Conservation (phyloP, 805 yeast genomes). For the Yarrowia sp. region DNA sequence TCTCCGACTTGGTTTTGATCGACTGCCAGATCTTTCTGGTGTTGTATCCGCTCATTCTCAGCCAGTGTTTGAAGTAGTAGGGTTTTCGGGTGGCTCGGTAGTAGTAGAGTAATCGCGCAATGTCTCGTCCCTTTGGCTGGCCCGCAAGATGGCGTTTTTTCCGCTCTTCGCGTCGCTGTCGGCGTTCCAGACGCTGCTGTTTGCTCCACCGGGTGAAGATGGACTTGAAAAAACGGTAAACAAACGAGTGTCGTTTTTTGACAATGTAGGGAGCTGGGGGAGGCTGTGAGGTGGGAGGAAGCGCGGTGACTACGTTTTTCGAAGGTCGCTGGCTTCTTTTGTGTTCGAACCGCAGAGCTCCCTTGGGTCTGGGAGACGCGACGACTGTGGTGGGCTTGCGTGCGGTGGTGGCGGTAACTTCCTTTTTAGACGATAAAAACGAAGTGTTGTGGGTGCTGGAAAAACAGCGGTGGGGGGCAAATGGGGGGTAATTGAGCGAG, state of each 20-base stretch:
- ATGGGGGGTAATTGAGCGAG: background rate
- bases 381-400: slow-evolving; percentile 32
- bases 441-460: background rate
- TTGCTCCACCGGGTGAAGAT: slow-evolving; percentile 34
- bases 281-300: background rate
- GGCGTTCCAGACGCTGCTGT: slow-evolving; percentile 16
- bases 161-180: background rate
- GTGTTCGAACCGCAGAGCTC: slow-evolving; percentile 26
- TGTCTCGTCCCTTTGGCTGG: slow-evolving; percentile 21
- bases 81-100: slow-evolving; percentile 37
- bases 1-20: slow-evolving; percentile 40
- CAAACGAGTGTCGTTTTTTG: slow-evolving; percentile 35
- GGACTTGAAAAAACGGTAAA: slow-evolving; percentile 32
- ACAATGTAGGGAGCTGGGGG: slow-evolving; percentile 15
- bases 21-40: slow-evolving; percentile 35
- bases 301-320: slow-evolving; percentile 1
- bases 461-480: background rate
- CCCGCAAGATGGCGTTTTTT: background rate
- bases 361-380: slow-evolving; percentile 17
- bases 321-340: background rate
- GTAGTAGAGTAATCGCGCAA: slow-evolving; percentile 30
- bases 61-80: slow-evolving; percentile 34
- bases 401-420: slow-evolving; percentile 37
- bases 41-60: slow-evolving; percentile 35
- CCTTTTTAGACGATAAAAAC: slow-evolving; percentile 33